phyloP scores from a whole-genome alignment of 805 yeast species.

The Pichia pseudocactophila region DNA sequence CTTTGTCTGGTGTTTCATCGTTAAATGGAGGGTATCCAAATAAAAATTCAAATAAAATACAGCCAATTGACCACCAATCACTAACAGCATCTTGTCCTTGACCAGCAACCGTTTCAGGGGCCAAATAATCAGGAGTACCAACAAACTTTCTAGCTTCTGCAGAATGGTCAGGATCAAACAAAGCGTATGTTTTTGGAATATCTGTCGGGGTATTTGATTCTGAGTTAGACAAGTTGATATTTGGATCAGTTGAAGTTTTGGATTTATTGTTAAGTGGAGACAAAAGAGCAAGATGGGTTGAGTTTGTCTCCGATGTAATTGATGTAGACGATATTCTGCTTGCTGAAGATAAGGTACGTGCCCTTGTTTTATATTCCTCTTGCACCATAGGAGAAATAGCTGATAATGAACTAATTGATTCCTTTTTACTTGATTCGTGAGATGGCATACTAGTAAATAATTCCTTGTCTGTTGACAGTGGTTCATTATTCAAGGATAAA shows the following conservation, averaged over 20 bases:
- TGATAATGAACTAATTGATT: not conserved
- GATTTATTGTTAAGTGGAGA: slow-evolving; percentile 31
- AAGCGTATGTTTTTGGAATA: slow-evolving; percentile 38
- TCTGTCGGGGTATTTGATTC: slow-evolving; percentile 10
- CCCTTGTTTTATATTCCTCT: slow-evolving; percentile 12
- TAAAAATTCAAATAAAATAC: slow-evolving; percentile 84
- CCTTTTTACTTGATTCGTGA: not conserved
- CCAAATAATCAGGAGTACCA: slow-evolving; percentile 96
- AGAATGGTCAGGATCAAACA: slow-evolving; percentile 55
- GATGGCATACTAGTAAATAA: slow-evolving; percentile 8
- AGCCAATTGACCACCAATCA: slow-evolving; percentile 99
- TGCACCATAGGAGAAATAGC: slow-evolving; percentile 7
- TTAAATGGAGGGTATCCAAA: slow-evolving; percentile 96
- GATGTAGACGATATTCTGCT: slow-evolving; percentile 31
- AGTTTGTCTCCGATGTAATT: slow-evolving; percentile 22
- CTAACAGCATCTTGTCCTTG: slow-evolving; percentile 71
- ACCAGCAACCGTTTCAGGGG: slow-evolving; percentile 92
- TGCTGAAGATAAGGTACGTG: slow-evolving; percentile 28
- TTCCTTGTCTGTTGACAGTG: not conserved
- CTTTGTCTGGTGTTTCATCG: slow-evolving; percentile 66
- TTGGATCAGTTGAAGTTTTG: not conserved
- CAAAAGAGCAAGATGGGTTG: not conserved
- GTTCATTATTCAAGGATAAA: slow-evolving; percentile 17
- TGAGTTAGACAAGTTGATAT: not conserved
- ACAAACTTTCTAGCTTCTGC: slow-evolving; percentile 61